Evolutionary conservation across 805 yeast genomes (phyloP).

Genomic region (Hanseniaspora taiwanica): DNA sequence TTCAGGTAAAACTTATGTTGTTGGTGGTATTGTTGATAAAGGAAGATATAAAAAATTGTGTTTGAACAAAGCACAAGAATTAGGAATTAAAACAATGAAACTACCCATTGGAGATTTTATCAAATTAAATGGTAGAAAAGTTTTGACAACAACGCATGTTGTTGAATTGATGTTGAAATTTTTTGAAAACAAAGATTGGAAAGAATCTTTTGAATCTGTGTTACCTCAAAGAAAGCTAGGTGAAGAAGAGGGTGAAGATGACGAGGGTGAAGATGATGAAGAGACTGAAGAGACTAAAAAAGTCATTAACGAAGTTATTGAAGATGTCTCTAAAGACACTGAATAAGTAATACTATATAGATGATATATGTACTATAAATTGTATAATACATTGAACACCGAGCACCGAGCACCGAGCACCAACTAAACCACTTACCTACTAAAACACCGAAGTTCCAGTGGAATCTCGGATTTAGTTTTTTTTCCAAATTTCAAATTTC

Average conservation of each 20-base stretch:
- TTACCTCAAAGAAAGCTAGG: slow-evolving; percentile 65
- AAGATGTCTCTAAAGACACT: background rate
- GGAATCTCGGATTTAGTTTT: too few relatives aligned
- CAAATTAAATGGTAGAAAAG: slow-evolving; percentile 72
- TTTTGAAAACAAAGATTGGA: slow-evolving; percentile 71
- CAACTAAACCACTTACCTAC: too few relatives aligned
- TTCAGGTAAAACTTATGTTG: slow-evolving; percentile 62
- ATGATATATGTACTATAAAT: too few relatives aligned
- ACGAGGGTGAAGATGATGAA: slow-evolving; percentile 12
- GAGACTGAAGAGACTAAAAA: background rate
- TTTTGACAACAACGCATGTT: slow-evolving; percentile 91
- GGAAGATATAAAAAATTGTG: slow-evolving; percentile 78
- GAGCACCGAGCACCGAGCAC: too few relatives aligned
- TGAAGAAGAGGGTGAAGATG: slow-evolving; percentile 8
- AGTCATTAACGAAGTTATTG: background rate
- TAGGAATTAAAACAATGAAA: slow-evolving; percentile 61
- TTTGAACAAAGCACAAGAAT: slow-evolving; percentile 59
- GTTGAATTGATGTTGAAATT: slow-evolving; percentile 73
- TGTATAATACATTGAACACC: too few relatives aligned
- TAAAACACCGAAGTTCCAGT: too few relatives aligned
- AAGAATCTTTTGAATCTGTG: slow-evolving; percentile 69
- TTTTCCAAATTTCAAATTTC: too few relatives aligned
- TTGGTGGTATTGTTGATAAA: slow-evolving; percentile 95
- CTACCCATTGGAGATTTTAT: slow-evolving; percentile 82
- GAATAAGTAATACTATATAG: background rate